Percentiles rank a stretch among this genome's conserved stretches.
These are phyloP conservation scores for Nemania abortiva DNA, from an alignment of 2,329 filamentous ascomycete species.

Conservation along the genomic window DNA sequence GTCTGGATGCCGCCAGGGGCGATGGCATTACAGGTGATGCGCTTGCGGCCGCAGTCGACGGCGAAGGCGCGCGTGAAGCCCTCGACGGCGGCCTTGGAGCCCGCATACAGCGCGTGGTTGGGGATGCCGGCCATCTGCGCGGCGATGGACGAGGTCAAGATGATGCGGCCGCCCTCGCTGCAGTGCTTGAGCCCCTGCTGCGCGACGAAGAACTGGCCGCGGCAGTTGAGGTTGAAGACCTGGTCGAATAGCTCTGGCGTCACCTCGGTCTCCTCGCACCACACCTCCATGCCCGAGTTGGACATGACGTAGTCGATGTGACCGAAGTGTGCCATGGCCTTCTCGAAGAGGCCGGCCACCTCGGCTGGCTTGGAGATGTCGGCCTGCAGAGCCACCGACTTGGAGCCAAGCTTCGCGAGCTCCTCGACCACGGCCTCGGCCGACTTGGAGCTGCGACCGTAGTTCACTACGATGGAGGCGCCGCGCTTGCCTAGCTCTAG, in stretches of 20 bases:
- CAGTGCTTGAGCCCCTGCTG: constrained; percentile 80
- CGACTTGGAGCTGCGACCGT: constrained; percentile 65
- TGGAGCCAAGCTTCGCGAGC: constrained; percentile 67
- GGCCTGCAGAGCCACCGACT: constrained; percentile 71
- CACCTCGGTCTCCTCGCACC: constrained; percentile 77
- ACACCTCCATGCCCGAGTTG: constrained; percentile 78
- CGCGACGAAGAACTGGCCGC: constrained; percentile 82
- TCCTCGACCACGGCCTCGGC: constrained; percentile 69
- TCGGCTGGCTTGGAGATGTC: constrained; percentile 71
- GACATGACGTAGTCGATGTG: constrained; percentile 78
- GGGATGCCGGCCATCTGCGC: constrained; percentile 73
- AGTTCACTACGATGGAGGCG: constrained; percentile 75
- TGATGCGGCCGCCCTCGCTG: constrained; percentile 75
- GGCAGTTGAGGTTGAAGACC: constrained; percentile 78
- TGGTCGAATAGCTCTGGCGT: constrained; percentile 77
- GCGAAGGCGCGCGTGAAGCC: constrained; percentile 79
- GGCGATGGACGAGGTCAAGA: constrained; percentile 79
- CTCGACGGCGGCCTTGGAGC: constrained; percentile 78
- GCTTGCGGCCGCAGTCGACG: constrained; percentile 75
- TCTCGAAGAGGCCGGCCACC: constrained; percentile 73
- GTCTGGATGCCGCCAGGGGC: constrained; percentile 80
- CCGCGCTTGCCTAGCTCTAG: constrained; percentile 75
- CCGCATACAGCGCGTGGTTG: constrained; percentile 79
- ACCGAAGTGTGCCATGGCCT: constrained; percentile 74
- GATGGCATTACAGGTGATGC: constrained; percentile 79